Evolutionary conservation across 805 yeast species (phyloP), one percentile per base, ranked within the genome.

Genomic region (Candida loeiensis): DNA sequence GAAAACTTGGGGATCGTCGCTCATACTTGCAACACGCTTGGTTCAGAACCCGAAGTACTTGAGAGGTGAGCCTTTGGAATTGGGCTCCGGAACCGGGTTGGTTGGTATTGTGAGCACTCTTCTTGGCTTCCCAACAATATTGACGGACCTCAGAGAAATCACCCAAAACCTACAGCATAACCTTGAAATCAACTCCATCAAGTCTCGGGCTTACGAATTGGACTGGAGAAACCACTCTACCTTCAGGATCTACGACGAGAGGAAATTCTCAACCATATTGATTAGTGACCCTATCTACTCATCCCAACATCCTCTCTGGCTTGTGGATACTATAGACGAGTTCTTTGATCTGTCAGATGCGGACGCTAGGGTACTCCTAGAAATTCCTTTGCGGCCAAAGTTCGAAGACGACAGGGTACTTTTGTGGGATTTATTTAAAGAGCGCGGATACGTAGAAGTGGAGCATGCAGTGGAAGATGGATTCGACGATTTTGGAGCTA

Each of bases 11-110:
- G 99, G 98, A 0, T 85, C 97, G 0, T 79, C 97, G 0, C 63
- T 85, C 18, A 72, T 87, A 4, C 63, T 93, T 17, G 74, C 93
- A 3, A 64, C 73, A 24, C 60, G 84, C 18, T 56, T 87, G 3
- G 57, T 72, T 4, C 31, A 39, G n/a, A 17, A 46, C n/a, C 36
- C 45, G 1, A 32, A 41, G 4, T 56, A 55, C 20, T 45, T 61
- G 3, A 17, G 34, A 12, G 59, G 53, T 15, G 58, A 63, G 0
- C 56, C 81, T 0, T 56, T 85, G 20, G 99, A 91, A 53, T 64
- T 93, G n/a, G 99, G 99, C 0, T 73, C 98, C 0, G 99, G 99
- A 0, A 93, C 99, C 0, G 99, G 99, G 0, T 67, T 91, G 12
- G 83, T 82, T 3, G 97, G 98, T 0, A 83, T 93, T 25, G 71